Base-by-base conservation (phyloP, 192 early-diverging fungal species). In the Gigaspora rosea region DNA sequence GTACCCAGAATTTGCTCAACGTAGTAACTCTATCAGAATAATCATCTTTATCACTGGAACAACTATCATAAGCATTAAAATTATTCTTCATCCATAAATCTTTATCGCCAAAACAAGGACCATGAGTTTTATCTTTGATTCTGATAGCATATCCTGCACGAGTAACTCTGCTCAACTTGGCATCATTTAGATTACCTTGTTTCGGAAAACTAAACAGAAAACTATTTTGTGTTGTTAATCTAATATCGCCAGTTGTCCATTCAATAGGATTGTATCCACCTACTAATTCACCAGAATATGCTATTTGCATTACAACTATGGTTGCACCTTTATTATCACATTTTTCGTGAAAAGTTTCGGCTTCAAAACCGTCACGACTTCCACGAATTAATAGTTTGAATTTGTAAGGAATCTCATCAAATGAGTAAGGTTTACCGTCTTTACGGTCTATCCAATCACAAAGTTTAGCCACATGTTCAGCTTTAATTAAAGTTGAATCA, bases 241-340 rank as follows among this genome's bases (percentile, higher is more conserved):
- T 48, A 35, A 12, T 5, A 57, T 58, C 50, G 0, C 54, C 54
- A 18, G 33, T 57, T n/a, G 22, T 12, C 75, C 75, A 76, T 35
- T 67, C 61, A 11, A 67, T 27, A n/a, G 75, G 75, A 76, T 76
- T 76, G 67, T 76, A 76, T 27, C 75, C 75, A 13, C 75, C 75
- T 41, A 76, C 27, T 7, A 76, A 59, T 36, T 46, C 56, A 13
- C 61, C 64, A 12, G 32, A 47, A 65, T 49, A 65, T 22, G 47
- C 46, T 36, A 67, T 62, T 35, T 65, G 22, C 20, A 67, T 58
- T 35, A 76, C 33, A 67, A 67, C 49, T 18, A 76, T 59, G 18
- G 75, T 76, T 35, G 75, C 18, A 52, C 75, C 75, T 57, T 76
- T 66, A 41, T 57, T 49, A 67, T 56, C 64, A 76, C 75, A 76